Conservation (phyloP, 2,329 filamentous ascomycete species). For the Hypocrella siamensis region DNA sequence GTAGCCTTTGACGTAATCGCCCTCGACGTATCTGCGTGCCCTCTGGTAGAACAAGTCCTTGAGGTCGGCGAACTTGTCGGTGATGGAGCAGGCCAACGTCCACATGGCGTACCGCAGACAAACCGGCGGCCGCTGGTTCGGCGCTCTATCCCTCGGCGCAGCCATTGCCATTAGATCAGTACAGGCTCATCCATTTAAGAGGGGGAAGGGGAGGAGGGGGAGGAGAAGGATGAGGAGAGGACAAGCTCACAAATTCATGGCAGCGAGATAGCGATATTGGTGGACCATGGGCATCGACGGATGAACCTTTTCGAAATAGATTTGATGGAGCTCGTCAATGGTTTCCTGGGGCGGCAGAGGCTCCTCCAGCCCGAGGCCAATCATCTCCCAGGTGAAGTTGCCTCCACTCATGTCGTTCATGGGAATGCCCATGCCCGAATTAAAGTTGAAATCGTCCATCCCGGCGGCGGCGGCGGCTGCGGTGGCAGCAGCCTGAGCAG, state of each 20-base stretch:
- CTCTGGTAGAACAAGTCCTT: conserved; percentile 84
- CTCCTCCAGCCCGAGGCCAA: conserved; percentile 42
- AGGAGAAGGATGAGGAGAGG: no score
- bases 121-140: conserved; percentile 70
- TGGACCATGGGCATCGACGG: conserved; percentile 80
- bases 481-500: no score
- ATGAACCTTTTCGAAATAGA: conserved; percentile 86
- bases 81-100: conserved; percentile 77
- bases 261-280: conserved; percentile 69
- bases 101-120: conserved; percentile 90
- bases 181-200: no score
- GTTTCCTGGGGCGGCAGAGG: conserved; percentile 42
- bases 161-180: no score
- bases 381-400: conserved; percentile 67
- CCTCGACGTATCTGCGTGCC: conserved; percentile 77
- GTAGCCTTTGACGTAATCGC: conserved; percentile 81
- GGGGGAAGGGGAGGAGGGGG: no score
- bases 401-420: conserved; percentile 32
- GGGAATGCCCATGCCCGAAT: conserved; percentile 29
- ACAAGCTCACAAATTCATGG: conserved; percentile 72
- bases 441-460: conserved; percentile 45
- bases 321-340: conserved; percentile 74
- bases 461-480: no score
- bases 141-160: no score
- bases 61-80: conserved; percentile 63